phyloP scores from a whole-genome alignment of 805 yeast genomes.

The Ogataea polymorpha region DNA sequence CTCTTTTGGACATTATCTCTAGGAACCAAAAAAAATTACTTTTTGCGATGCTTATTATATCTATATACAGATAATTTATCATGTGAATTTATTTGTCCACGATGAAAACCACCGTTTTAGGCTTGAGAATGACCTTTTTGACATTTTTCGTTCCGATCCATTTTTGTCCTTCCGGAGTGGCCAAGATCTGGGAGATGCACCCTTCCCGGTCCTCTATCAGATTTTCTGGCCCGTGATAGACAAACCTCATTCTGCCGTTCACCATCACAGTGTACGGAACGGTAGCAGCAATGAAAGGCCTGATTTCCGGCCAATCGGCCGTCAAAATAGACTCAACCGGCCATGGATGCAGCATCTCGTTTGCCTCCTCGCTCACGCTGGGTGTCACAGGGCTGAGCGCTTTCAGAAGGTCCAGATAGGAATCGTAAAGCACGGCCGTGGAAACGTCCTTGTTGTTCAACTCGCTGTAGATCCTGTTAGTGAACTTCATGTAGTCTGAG shows the following conservation, averaged over 20 bases:
- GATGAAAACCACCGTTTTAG: constrained; percentile 26
- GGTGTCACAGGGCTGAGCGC: constrained; percentile 81
- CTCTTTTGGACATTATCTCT: not conserved
- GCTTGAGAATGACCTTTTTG: constrained; percentile 54
- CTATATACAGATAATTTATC: constrained; percentile 7
- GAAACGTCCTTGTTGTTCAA: constrained; percentile 37
- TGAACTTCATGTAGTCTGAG: constrained; percentile 85
- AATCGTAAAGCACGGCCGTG: constrained; percentile 42
- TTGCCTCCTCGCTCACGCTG: constrained; percentile 74
- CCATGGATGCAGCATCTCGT: constrained; percentile 46
- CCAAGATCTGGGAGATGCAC: constrained; percentile 36
- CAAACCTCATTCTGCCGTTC: constrained; percentile 67
- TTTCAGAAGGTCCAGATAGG: constrained; percentile 53
- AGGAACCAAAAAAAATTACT: not conserved
- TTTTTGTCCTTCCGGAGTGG: constrained; percentile 37
- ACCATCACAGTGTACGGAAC: constrained; percentile 58
- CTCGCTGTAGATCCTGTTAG: constrained; percentile 46
- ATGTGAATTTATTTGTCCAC: constrained; percentile 9
- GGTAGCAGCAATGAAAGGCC: constrained; percentile 36
- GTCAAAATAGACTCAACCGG: constrained; percentile 43
- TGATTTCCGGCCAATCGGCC: constrained; percentile 63
- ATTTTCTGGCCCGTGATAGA: constrained; percentile 32
- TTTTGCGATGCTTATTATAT: constrained; percentile 1
- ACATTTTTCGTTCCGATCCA: constrained; percentile 42
- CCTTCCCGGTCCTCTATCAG: constrained; percentile 36